Evolutionary conservation across 2,329 filamentous ascomycete species (phyloP).

Genomic region (Ilyonectria robusta): DNA sequence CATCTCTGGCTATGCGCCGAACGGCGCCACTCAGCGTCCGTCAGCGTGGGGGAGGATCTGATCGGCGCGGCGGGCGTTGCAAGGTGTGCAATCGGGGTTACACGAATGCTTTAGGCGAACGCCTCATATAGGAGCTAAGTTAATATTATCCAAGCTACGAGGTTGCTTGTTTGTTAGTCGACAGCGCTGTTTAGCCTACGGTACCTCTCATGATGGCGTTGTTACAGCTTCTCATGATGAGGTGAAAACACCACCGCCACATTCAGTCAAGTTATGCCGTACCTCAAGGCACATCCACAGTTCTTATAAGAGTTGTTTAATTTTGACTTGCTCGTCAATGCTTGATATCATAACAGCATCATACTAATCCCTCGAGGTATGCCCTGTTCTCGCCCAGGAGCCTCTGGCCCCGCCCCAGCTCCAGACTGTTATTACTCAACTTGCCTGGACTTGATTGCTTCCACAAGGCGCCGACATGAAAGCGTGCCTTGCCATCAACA

Average conservation of each 20-base stretch:
- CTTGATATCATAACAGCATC: slow-evolving; percentile 45
- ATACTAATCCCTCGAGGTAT: slow-evolving; percentile 37
- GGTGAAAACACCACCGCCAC: neutral
- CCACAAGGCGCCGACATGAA: slow-evolving; percentile 30
- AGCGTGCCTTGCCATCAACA: slow-evolving; percentile 11
- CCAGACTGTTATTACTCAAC: slow-evolving; percentile 39
- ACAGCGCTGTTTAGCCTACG: too few relatives aligned
- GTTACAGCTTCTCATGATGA: neutral
- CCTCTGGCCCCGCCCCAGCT: slow-evolving; percentile 12
- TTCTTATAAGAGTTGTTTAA: slow-evolving; percentile 15
- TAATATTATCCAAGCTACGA: too few relatives aligned
- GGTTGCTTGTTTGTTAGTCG: too few relatives aligned
- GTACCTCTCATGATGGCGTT: too few relatives aligned
- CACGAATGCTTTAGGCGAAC: too few relatives aligned
- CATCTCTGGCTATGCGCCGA: slow-evolving; percentile 35
- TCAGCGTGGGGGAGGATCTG: neutral
- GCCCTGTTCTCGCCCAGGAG: slow-evolving; percentile 29
- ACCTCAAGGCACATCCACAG: neutral
- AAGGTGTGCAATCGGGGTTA: too few relatives aligned
- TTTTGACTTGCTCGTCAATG: slow-evolving; percentile 31
- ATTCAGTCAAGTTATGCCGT: neutral
- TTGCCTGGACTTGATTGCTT: slow-evolving; percentile 25
- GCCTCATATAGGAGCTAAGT: too few relatives aligned
- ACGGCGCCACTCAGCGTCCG: neutral
- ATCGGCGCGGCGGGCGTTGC: neutral